Evolutionary conservation across 768 basidiomycete species (phyloP), one percentile per base, ranked within the genome.

Genomic region (Russula sp.): DNA sequence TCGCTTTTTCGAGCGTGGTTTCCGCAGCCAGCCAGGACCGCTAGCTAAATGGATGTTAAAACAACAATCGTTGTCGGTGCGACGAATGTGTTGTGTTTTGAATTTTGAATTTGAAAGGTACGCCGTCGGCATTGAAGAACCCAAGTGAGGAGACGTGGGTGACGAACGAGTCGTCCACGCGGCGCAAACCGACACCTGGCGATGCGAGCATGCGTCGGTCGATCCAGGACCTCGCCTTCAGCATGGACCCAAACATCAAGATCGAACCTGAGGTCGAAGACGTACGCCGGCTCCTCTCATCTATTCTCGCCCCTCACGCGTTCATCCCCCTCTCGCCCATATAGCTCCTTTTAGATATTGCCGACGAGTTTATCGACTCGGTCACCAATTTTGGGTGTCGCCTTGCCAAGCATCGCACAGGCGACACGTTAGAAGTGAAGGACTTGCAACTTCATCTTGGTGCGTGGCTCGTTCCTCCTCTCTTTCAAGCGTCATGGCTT

Each of bases 321-420:
- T 20, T 26, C 26, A 30, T n/a, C n/a, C 28, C n/a, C 6, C 16
- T 11, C 44, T 52, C 30, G 6, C 30, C 5, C 40, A 16, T 50
- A 54, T 67, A 96, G 95, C 78, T 98, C 26, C 78, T 99, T 11
- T 79, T 99, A 14, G 87, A 90, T 62, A 30, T 98, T 36, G 93
- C 94, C 18, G 95, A 98, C 75, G 96, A 99, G 74, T 96, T 98
- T 73, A 89, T 96, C 69, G 96, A 99, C 76, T 93, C 93, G 16
- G 91, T 96, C 28, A 91, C 92, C 0, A 94, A 96, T 69, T 93
- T 97, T 69, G 86, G 91, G 1, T 96, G 95, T 72, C 86, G 90
- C 38, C 80, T 99, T 0, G 94, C 1, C 1, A 94, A 92, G 73
- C 96, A 98, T 72, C 83, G 96, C n/a, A 88, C 88, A 24, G 87